Base-by-base conservation (phyloP, 352 stramenopile species). In the Phytophthora quininea region DNA sequence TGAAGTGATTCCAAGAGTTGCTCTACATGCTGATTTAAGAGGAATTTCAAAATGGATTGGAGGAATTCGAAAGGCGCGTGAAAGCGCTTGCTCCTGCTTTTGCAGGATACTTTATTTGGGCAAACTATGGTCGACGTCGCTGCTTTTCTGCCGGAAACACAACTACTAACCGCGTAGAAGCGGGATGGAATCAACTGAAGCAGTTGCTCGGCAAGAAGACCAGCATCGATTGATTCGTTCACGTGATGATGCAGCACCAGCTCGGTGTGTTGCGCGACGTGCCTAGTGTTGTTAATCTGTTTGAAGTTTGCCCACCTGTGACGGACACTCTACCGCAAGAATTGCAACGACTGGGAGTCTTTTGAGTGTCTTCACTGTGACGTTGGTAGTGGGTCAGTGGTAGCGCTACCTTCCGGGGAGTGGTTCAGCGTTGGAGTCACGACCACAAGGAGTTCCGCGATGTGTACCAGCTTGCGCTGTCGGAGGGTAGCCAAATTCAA, bases 181-280 rank as follows among this genome's bases (percentile, higher is more conserved):
- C 52, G 2, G n/a, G 37, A 12, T 58, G 51, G 35, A 57, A 57
- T 27, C 51, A 58, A 12, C 37, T 58, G 2, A 58, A 58, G 10
- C 35, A 40, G 10, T 10, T 40, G 5, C 35, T 40, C 5, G 35
- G 35, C 5, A 40, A 40, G 35, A 47, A 57, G 40, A 47, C 50
- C 4, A 57, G 50, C 33, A 57, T 57, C 24, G n/a, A 47, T 47
- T 19, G 50, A 2, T 57, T 15, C 27, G 50, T 46, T 4, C 50
- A 35, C 5, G 50, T 57, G 15, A 32, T 46, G 4, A 31, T 57
- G 19, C 33, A 57, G 35, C 50, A 46, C 33, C 35, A 55, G 11
- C 33, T 43, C 12, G 19, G 11, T 19, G 50, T 57, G 4, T 15
- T 46, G 15, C n/a, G 33, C 5, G 19, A 57, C 4, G 14, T 57